These are phyloP conservation scores for Apostasia ramifera DNA, from an alignment of 106 monocot genomes.

Conservation along the genomic window DNA sequence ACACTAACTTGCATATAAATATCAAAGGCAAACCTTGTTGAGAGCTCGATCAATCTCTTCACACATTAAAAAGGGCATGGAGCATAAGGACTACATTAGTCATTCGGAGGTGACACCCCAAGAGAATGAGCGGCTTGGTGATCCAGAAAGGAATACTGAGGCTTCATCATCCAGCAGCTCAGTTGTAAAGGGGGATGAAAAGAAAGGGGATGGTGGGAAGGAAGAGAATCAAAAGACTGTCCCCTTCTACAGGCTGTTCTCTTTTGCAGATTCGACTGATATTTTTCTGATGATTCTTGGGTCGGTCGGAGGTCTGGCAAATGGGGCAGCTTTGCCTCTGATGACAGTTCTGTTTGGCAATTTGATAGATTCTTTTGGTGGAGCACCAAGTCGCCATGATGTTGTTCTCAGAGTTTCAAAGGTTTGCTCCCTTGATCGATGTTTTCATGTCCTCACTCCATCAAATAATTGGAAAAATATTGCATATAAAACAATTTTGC, in stretches of 20 bases:
- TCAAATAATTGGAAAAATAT: neutral
- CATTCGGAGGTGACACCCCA: no score
- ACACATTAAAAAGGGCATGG: no score
- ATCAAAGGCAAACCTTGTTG: no score
- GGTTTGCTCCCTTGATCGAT: slow-evolving; percentile 3
- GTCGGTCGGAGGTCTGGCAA: slow-evolving; percentile 19
- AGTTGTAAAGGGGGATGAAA: no score
- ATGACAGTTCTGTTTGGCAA: slow-evolving; percentile 37
- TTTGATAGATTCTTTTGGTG: slow-evolving; percentile 34
- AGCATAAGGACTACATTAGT: no score
- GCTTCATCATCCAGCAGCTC: no score
- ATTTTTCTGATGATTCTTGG: slow-evolving; percentile 30
- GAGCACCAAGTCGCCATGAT: slow-evolving; percentile 7
- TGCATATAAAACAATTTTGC: no score
- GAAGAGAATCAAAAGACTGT: slow-evolving; percentile 1
- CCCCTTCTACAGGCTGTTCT: slow-evolving; percentile 36
- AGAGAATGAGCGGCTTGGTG: no score
- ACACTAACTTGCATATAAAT: no score
- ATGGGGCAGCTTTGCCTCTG: slow-evolving; percentile 32
- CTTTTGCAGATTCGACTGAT: slow-evolving; percentile 37
- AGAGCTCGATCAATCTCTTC: no score
- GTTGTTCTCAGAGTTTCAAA: slow-evolving; percentile 27
- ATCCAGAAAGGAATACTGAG: no score
- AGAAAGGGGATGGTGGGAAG: neutral
- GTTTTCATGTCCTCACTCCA: no score